Evolutionary conservation across 2,329 filamentous ascomycete species (phyloP), one percentile per base, ranked within the genome.

Genomic region (Colletotrichum tanaceti): DNA sequence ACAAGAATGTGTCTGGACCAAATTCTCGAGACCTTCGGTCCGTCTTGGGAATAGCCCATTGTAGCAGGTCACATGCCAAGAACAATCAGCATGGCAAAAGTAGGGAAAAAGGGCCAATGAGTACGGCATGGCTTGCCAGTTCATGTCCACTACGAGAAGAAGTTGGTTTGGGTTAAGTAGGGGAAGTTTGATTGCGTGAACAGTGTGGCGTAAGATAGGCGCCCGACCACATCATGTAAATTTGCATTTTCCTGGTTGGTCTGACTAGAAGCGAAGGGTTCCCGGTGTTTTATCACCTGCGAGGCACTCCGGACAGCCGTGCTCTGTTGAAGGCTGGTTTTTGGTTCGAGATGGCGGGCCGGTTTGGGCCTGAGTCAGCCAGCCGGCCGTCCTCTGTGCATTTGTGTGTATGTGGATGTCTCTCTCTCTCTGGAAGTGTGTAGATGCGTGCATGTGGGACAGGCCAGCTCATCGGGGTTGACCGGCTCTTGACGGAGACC

Each of bases 251-350:
- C 32, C 39, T 61, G 66, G 66, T 44, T 43, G 65, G 44, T 60
- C 55, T 57, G 62, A 60, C 62, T 69, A 66, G 57, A 66, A 66
- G 63, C 52, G 39, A 57, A 61, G 16, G 49, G 54, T 59, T 32
- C 41, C 47, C 50, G 38, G 32, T 61, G 20, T 41, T 57, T 47
- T 28, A 38, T 35, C 44, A 35, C 32, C 38, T 35, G 32, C 32
- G 20, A 58, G 43, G 57, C 44, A 61, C 57, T 57, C 63, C n/a
- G n/a, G 57, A 38, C 50, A 69, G 62, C 66, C 66, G 55, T 58
- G 61, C 63, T 66, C 43, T 69, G 66, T 69, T 69, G 66, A 69
- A 69, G 66, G 66, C 66, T 69, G 66, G 57, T 61, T n/a, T 69
- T 35, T 38, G 22, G 16, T 60, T 60, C 62, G n/a, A n/a, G n/a